Evolutionary conservation across 2,329 filamentous ascomycete genomes (phyloP), one percentile per base, ranked within the genome.

Genomic region (Colletotrichum sansevieriae): DNA sequence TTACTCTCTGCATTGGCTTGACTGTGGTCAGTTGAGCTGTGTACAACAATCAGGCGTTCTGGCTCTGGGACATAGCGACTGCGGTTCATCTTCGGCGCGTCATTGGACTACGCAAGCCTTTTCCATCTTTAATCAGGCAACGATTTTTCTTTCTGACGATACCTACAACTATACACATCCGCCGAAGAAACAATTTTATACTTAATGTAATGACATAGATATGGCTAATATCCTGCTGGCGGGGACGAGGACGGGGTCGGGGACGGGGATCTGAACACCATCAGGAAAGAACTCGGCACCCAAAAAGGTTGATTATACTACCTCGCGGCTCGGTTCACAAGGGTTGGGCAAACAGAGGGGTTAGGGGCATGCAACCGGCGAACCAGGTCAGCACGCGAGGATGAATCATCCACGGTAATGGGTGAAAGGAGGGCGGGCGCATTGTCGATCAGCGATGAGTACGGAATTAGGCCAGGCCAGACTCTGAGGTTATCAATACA

Each of bases 141-240:
- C 41, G 54, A 58, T 68, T 68, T 68, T 67, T 15, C 49, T 33
- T 52, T 46, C n/a, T 18, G 15, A 58, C 55, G 63, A 68, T 65
- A 60, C 68, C 59, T 68, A 70, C 64, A 57, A 46, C 62, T 54
- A 62, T n/a, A 62, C n/a, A 13, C 35, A 59, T 52, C 46, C 44
- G 62, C 43, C 37, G 47, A 63, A 59, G 57, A 66, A 58, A 49
- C 57, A 62, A 59, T 63, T 52, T 43, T 46, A 55, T 57, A 68
- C 56, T 64, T 70, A 71, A 71, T 70, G 69, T 71, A 71, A 71
- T 71, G 66, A 71, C 54, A 62, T 59, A 66, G 46, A 63, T 33
- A 68, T 58, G 64, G 63, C 43, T 59, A 20, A 70, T 63, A 57
- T 70, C 51, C 52, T 62, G 67, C 57, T 54, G 64, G 51, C 63